These are phyloP conservation scores for Paracamarosporium sp. DNA, from an alignment of 2,329 filamentous ascomycete species.

Conservation along the genomic window DNA sequence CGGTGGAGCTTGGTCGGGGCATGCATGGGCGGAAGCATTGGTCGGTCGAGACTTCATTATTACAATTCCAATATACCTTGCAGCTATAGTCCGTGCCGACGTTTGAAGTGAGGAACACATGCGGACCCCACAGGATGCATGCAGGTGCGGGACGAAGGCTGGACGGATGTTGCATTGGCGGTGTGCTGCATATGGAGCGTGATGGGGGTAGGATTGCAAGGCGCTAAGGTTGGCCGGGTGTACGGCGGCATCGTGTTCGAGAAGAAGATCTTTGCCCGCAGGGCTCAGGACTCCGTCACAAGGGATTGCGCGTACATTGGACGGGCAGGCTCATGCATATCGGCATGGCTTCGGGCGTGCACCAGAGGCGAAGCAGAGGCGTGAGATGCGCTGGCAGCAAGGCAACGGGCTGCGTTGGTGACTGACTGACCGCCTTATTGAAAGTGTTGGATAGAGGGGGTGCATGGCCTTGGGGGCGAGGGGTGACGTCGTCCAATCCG, in stretches of 20 bases:
- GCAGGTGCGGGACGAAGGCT: not conserved
- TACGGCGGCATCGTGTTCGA: not conserved
- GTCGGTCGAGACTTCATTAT: not conserved
- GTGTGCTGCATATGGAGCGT: not conserved
- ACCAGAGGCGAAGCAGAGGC: not conserved
- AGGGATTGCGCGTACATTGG: too few species aligned
- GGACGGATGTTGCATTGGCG: conserved; percentile 3
- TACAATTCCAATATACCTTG: not conserved
- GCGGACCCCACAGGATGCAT: not conserved
- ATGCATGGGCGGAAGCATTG: not conserved
- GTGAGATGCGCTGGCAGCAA: not conserved
- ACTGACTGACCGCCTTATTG: not conserved
- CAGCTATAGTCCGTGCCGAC: not conserved
- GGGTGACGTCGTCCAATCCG: not conserved
- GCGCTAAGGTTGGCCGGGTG: not conserved
- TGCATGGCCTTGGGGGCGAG: not conserved
- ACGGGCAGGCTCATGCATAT: not conserved
- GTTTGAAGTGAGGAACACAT: not conserved
- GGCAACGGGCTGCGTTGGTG: not conserved
- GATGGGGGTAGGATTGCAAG: not conserved
- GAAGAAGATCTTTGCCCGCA: not conserved
- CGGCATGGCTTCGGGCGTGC: not conserved
- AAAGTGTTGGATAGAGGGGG: not conserved
- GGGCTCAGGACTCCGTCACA: not conserved
- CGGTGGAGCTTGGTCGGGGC: conserved; percentile 1